Percentiles rank a stretch among this genome's conserved stretches.
Conservation (phyloP, 345 rosid species). For the Brassica juncea region DNA sequence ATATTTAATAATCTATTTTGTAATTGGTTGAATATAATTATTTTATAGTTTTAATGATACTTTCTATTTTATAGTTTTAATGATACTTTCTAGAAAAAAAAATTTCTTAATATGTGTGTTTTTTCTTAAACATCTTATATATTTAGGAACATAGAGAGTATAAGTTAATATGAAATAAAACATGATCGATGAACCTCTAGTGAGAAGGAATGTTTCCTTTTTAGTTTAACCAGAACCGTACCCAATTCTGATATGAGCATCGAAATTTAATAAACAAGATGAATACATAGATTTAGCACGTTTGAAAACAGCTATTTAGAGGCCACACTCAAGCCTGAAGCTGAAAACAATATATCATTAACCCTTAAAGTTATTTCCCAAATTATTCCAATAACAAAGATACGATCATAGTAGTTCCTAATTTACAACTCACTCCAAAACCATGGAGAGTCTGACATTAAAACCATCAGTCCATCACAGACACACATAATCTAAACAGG, state of each 20-base stretch:
- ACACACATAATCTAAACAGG: conserved; percentile 10
- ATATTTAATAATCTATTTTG: no score
- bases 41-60: no score
- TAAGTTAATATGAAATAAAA: background rate
- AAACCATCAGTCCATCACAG: background rate
- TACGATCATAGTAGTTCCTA: conserved; percentile 19
- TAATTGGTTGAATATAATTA: no score
- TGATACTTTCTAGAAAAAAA: no score
- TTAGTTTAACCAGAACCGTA: background rate
- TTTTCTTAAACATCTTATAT: no score
- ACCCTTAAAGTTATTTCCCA: conserved; percentile 11
- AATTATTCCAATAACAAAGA: conserved; percentile 28
- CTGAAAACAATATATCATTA: conserved; percentile 10
- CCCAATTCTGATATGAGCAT: background rate
- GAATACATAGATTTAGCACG: background rate
- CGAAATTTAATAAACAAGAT: background rate
- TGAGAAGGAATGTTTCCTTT: background rate
- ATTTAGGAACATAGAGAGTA: no score
- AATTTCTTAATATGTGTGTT: no score
- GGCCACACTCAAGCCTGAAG: background rate
- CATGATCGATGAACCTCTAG: background rate
- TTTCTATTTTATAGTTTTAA: no score
- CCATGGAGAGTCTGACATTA: conserved; percentile 22
- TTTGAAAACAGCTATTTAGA: background rate
- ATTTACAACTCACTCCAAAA: conserved; percentile 18